Evolutionary conservation across 495 filamentous ascomycete species (phyloP).

Genomic region (Penicillium maclennaniae): DNA sequence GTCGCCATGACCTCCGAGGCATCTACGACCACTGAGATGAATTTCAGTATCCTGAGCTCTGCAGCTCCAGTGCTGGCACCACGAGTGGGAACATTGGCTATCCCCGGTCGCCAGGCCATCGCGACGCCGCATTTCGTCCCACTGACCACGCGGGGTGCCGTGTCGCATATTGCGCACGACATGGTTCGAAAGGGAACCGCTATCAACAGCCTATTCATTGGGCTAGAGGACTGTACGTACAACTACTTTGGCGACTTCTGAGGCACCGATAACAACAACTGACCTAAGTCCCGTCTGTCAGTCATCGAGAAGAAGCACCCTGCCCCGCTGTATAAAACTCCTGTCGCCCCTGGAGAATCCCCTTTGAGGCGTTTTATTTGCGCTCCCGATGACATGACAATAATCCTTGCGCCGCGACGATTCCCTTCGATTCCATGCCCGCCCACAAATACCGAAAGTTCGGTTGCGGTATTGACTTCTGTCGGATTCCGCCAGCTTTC

Average conservation of each 20-base stretch:
- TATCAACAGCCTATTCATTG: constrained; percentile 69
- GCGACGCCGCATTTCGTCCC: constrained; percentile 80
- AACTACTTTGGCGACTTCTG: too few relatives aligned
- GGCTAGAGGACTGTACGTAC: constrained; percentile 87
- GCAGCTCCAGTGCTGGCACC: constrained; percentile 32
- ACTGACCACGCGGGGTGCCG: constrained; percentile 71
- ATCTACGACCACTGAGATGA: constrained; percentile 18
- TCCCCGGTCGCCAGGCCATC: constrained; percentile 57
- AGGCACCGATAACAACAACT: background rate
- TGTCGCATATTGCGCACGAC: constrained; percentile 89
- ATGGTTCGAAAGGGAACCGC: constrained; percentile 61
- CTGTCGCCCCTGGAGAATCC: constrained; percentile 39
- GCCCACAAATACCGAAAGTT: constrained; percentile 64
- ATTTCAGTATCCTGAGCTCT: constrained; percentile 29
- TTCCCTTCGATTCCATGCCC: constrained; percentile 71
- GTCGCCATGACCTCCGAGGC: constrained; percentile 29
- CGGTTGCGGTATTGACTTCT: constrained; percentile 75
- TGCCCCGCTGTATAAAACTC: constrained; percentile 50
- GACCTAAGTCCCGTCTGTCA: constrained; percentile 27
- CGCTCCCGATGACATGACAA: constrained; percentile 49
- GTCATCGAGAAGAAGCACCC: constrained; percentile 64
- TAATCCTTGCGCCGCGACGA: constrained; percentile 76
- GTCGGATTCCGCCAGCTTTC: constrained; percentile 73
- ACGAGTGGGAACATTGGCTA: constrained; percentile 60
- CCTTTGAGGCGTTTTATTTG: constrained; percentile 72